Evolutionary conservation across 2,329 filamentous ascomycete species (phyloP).

Genomic region (Aspergillus ruber): DNA sequence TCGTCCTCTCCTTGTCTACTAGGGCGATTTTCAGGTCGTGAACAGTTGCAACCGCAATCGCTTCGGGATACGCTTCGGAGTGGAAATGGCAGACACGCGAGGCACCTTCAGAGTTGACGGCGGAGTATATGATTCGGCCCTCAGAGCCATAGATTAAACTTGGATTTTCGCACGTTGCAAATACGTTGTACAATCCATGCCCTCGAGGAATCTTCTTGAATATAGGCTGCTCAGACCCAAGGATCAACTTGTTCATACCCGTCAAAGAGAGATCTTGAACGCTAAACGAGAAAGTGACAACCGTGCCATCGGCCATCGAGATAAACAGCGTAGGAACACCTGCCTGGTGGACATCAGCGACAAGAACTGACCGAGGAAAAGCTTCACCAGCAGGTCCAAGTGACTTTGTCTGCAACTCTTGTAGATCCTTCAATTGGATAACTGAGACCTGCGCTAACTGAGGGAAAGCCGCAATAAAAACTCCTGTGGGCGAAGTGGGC

Average conservation of each 20-base stretch:
- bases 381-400: slow-evolving; percentile 63
- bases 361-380: slow-evolving; percentile 72
- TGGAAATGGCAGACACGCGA: slow-evolving; percentile 78
- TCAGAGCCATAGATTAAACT: slow-evolving; percentile 89
- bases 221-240: slow-evolving; percentile 78
- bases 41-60: slow-evolving; percentile 73
- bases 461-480: slow-evolving; percentile 84
- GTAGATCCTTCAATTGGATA: slow-evolving; percentile 60
- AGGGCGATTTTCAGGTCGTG: slow-evolving; percentile 69
- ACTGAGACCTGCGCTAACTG: slow-evolving; percentile 72
- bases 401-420: slow-evolving; percentile 58
- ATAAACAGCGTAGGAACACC: slow-evolving; percentile 74
- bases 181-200: slow-evolving; percentile 67
- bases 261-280: slow-evolving; percentile 56
- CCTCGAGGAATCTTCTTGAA: slow-evolving; percentile 70
- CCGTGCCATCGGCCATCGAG: slow-evolving; percentile 85
- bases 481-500: slow-evolving; percentile 54
- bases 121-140: slow-evolving; percentile 83
- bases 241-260: slow-evolving; percentile 69
- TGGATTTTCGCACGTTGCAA: slow-evolving; percentile 89
- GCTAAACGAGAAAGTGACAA: slow-evolving; percentile 74
- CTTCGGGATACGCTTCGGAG: slow-evolving; percentile 69
- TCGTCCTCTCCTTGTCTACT: slow-evolving; percentile 78
- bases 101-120: slow-evolving; percentile 82
- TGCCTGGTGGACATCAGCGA: slow-evolving; percentile 65